These are phyloP conservation scores for Gnomoniopsis sp. DNA, from an alignment of 2,329 filamentous ascomycete species.

Conservation along the genomic window DNA sequence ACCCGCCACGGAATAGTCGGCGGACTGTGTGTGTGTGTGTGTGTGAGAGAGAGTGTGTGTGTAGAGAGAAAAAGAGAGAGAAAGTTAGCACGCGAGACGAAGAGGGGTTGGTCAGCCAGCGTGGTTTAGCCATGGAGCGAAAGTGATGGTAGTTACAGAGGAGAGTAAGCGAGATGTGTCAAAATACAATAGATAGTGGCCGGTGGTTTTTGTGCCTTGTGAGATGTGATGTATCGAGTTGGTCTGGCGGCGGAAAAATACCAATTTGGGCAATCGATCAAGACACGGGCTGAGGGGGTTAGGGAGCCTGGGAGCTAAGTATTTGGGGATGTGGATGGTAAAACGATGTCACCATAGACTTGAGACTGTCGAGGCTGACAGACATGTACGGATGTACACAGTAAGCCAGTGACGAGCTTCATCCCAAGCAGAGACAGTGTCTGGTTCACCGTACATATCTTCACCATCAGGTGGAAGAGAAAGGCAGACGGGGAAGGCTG, in stretches of 20 bases:
- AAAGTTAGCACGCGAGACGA: no score
- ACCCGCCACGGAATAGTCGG: no score
- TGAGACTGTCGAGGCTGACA: no score
- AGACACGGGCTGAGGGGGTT: background rate
- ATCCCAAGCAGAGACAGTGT: background rate
- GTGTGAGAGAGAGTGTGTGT: no score
- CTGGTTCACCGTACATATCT: background rate
- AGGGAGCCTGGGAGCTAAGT: background rate
- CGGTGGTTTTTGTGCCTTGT: background rate
- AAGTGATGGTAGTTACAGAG: background rate
- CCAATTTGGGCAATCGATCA: background rate
- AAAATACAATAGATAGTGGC: background rate
- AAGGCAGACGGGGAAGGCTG: background rate
- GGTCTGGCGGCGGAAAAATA: background rate
- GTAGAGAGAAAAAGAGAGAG: no score
- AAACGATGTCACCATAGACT: background rate
- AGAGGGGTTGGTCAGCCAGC: no score
- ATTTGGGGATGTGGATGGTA: background rate
- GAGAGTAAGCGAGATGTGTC: background rate
- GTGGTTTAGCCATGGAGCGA: no score
- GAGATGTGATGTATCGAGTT: slow-evolving; percentile 5
- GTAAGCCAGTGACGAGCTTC: no score
- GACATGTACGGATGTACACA: no score
- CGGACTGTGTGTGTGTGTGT: no score
- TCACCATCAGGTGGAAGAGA: background rate